phyloP scores from a whole-genome alignment of 768 basidiomycete species.

The Tricholoma bakamatsutake region DNA sequence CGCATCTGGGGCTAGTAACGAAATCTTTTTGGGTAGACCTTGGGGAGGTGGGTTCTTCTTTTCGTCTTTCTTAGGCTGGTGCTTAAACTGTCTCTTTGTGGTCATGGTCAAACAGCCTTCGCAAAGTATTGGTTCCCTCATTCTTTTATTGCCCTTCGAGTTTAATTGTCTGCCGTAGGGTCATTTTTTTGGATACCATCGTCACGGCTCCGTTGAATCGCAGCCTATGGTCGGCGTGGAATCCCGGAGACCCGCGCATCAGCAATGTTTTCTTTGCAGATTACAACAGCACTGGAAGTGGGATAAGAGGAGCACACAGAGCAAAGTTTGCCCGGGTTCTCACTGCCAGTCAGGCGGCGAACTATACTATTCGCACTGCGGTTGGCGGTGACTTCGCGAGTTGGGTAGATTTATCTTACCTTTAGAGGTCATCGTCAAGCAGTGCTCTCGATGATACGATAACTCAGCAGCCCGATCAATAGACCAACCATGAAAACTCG shows the following conservation, averaged over 20 bases:
- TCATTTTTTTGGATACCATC: constrained; percentile 42
- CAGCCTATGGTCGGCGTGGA: constrained; percentile 44
- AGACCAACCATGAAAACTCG: too few species aligned
- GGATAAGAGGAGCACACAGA: constrained; percentile 27
- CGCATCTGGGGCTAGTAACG: constrained; percentile 27
- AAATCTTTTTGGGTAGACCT: constrained; percentile 40
- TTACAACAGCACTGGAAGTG: constrained; percentile 38
- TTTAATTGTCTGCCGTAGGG: constrained; percentile 19
- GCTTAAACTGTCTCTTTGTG: not conserved
- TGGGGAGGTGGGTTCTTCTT: constrained; percentile 30
- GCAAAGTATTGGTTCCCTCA: constrained; percentile 19
- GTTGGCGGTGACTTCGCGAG: constrained; percentile 39
- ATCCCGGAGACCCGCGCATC: constrained; percentile 27
- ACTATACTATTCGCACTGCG: constrained; percentile 37
- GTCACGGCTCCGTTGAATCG: constrained; percentile 34
- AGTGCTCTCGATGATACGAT: too few species aligned
- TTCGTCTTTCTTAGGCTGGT: not conserved
- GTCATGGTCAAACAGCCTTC: not conserved
- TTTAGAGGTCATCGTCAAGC: not conserved
- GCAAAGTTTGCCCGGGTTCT: constrained; percentile 37
- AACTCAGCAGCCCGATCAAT: too few species aligned
- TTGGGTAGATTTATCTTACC: constrained; percentile 41
- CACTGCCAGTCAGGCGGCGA: constrained; percentile 28
- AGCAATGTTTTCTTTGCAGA: constrained; percentile 43
- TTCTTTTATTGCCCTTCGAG: not conserved